Percentiles rank a stretch among this genome's conserved stretches.
Evolutionary conservation across 2,329 filamentous ascomycete genomes (phyloP).

Genomic region (Erysiphe pulchra): DNA sequence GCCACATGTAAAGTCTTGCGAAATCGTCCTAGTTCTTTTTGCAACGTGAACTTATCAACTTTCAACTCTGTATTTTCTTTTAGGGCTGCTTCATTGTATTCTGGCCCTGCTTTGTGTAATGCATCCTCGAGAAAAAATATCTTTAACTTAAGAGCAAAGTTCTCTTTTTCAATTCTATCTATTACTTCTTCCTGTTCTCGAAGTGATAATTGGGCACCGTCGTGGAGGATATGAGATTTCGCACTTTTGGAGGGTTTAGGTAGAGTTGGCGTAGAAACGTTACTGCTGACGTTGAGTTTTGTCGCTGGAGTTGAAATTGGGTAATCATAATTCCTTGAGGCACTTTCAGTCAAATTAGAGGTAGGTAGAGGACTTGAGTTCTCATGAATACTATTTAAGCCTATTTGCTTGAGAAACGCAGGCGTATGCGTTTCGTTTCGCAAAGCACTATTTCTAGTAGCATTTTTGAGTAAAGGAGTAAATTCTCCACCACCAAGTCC

Average conservation of each 20-base stretch:
- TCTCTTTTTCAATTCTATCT: constrained; percentile 92
- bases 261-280: constrained; percentile 58
- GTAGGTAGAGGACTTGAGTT: constrained; percentile 50
- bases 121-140: constrained; percentile 92
- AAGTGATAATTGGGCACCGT: constrained; percentile 74
- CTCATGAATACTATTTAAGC: constrained; percentile 36
- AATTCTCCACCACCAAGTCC: constrained; percentile 51
- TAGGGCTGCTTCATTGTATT: constrained; percentile 68
- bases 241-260: constrained; percentile 36
- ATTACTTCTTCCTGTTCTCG: constrained; percentile 90
- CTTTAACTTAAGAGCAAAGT: constrained; percentile 88
- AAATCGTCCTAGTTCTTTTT: constrained; percentile 63
- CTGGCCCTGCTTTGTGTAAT: constrained; percentile 62
- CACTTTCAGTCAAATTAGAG: constrained; percentile 45
- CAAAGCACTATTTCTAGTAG: constrained; percentile 44
- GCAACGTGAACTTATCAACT: constrained; percentile 72
- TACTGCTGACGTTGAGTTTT: constrained; percentile 53
- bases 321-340: constrained; percentile 35
- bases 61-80: constrained; percentile 94
- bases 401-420: constrained; percentile 31
- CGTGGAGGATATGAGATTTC: constrained; percentile 44
- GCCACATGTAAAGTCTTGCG: constrained; percentile 62
- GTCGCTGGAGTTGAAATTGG: constrained; percentile 50
- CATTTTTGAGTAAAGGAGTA: constrained; percentile 71
- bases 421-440: constrained; percentile 44